These are phyloP conservation scores for Taiozyma onychis DNA, from an alignment of 1,139 yeast species.

Conservation along the genomic window DNA sequence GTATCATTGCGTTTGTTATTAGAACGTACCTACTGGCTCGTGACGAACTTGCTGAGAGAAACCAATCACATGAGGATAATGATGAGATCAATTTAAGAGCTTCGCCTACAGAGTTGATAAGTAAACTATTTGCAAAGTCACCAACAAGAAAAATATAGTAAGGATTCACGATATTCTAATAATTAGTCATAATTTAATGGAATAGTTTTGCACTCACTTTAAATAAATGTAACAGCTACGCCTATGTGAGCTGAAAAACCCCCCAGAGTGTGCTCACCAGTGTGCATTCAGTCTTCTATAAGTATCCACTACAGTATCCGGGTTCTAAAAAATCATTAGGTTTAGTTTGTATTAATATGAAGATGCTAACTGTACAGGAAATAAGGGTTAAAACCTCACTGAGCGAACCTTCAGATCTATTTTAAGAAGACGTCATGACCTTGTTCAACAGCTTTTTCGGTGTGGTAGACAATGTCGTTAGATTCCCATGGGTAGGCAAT, in stretches of 20 bases:
- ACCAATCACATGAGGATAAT: constrained; percentile 12
- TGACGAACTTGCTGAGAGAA: constrained; percentile 24
- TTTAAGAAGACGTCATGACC: constrained; percentile 43
- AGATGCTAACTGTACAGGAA: neutral
- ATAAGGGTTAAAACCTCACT: neutral
- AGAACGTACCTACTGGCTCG: constrained; percentile 44
- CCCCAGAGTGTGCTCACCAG: too few relatives aligned
- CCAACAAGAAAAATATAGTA: neutral
- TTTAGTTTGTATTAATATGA: neutral
- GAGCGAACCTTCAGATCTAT: neutral
- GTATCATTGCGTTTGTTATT: constrained; percentile 31
- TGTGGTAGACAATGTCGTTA: constrained; percentile 82
- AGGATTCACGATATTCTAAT: too few relatives aligned
- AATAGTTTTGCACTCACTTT: too few relatives aligned
- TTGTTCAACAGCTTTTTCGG: constrained; percentile 73
- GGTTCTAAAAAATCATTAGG: neutral
- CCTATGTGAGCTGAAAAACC: too few relatives aligned
- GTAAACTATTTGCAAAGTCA: neutral
- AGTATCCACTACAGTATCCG: too few relatives aligned
- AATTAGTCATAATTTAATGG: too few relatives aligned
- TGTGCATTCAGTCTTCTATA: too few relatives aligned
- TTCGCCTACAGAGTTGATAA: neutral
- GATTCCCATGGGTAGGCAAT: constrained; percentile 99
- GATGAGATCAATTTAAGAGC: constrained; percentile 5
- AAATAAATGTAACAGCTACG: too few relatives aligned